Evolutionary conservation across 2,329 filamentous ascomycete genomes (phyloP).

Genomic region (Purpureocillium takamizusanense): DNA sequence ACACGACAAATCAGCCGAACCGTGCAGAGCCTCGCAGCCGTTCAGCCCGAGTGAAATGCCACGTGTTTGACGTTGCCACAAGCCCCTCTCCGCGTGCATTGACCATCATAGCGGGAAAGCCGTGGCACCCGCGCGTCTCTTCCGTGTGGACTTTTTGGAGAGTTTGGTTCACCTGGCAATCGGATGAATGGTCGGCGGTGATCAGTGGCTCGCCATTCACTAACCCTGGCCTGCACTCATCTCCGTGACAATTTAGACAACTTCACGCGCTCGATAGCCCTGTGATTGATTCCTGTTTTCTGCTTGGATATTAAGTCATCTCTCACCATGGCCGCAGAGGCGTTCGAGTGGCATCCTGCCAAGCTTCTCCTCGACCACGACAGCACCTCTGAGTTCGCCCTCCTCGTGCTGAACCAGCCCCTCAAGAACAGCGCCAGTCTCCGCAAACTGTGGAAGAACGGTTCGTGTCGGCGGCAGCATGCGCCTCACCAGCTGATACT

Average conservation of each 20-base stretch:
- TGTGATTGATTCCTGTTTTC: background rate
- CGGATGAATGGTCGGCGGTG: too few species aligned
- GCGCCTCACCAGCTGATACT: background rate
- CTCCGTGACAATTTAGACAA: too few species aligned
- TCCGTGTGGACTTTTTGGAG: too few species aligned
- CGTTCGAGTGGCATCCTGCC: slow-evolving; percentile 30
- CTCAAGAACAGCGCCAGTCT: slow-evolving; percentile 35
- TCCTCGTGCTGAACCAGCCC: slow-evolving; percentile 45
- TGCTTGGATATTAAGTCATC: background rate
- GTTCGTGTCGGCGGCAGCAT: slow-evolving; percentile 19
- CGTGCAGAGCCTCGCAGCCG: background rate
- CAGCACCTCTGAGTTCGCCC: slow-evolving; percentile 26
- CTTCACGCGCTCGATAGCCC: too few species aligned
- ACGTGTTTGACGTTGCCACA: background rate
- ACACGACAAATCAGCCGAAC: background rate
- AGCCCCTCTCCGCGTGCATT: background rate
- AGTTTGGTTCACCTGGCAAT: too few species aligned
- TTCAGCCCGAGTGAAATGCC: background rate
- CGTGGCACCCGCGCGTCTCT: too few species aligned
- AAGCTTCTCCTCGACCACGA: slow-evolving; percentile 24
- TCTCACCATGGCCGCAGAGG: slow-evolving; percentile 11
- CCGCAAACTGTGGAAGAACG: slow-evolving; percentile 39
- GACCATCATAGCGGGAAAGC: too few species aligned
- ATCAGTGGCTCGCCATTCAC: too few species aligned
- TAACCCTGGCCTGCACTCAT: too few species aligned